Percentiles rank a stretch among this genome's conserved stretches.
These are phyloP conservation scores for Penium margaritaceum DNA, from an alignment of 139 green algal species.

Conservation along the genomic window DNA sequence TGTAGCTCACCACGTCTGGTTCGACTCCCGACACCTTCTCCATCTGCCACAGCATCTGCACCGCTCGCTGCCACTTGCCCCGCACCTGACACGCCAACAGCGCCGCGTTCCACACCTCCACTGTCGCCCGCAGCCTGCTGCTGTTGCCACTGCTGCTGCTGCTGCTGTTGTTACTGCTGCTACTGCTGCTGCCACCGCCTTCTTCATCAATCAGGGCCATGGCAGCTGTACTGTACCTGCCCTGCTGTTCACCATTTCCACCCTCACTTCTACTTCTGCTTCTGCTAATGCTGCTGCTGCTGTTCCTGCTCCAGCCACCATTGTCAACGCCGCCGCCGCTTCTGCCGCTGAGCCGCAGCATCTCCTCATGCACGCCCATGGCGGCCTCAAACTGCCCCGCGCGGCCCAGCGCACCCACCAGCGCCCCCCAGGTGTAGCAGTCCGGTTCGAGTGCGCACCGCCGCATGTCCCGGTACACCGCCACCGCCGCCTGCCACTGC, in stretches of 20 bases:
- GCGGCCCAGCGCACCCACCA: constrained; percentile 12
- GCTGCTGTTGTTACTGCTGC: too few species aligned
- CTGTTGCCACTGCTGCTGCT: too few species aligned
- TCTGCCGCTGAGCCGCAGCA: background rate
- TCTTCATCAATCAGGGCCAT: too few species aligned
- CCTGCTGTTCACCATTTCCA: too few species aligned
- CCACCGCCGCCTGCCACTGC: constrained; percentile 7
- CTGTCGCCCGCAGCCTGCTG: background rate
- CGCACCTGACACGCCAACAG: constrained; percentile 18
- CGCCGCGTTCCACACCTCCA: constrained; percentile 28
- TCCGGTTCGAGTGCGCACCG: background rate
- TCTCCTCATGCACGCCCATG: constrained; percentile 8
- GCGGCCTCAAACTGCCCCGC: background rate
- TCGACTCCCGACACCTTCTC: constrained; percentile 21
- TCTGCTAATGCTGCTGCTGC: too few species aligned
- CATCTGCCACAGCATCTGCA: constrained; percentile 35
- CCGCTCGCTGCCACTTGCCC: constrained; percentile 31
- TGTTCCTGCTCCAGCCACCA: too few species aligned
- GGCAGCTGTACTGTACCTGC: too few species aligned
- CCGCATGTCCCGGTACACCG: background rate
- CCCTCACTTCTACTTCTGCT: too few species aligned
- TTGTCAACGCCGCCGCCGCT: too few species aligned
- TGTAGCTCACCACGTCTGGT: constrained; percentile 40
- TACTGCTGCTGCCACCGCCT: too few species aligned
- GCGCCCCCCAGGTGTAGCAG: constrained; percentile 8